Conservation (phyloP, 2,329 filamentous ascomycete species). For the Botrytis fragariae region DNA sequence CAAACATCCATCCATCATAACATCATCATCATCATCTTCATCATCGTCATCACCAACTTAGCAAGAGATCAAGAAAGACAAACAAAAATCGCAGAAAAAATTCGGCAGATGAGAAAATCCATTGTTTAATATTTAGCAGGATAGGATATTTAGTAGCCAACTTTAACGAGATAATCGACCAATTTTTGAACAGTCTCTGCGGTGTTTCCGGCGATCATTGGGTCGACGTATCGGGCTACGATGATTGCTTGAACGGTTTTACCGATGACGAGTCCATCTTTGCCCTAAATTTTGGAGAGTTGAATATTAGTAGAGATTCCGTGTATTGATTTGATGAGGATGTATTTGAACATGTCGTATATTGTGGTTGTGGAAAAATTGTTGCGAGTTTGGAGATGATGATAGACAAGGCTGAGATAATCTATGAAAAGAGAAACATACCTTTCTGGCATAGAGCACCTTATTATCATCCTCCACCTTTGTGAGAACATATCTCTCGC, state of each 20-base stretch:
- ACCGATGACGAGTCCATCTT: slow-evolving; percentile 75
- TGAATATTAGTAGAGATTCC: slow-evolving; percentile 10
- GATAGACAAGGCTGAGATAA: neutral
- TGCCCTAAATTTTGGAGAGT: slow-evolving; percentile 54
- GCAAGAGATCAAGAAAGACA: neutral
- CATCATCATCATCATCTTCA: slow-evolving; percentile 1
- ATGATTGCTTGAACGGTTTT: slow-evolving; percentile 90
- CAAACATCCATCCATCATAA: neutral
- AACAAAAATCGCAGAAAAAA: neutral
- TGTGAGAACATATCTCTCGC: slow-evolving; percentile 75
- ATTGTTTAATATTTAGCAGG: slow-evolving; percentile 28
- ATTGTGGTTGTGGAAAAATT: neutral
- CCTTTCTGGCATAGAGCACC: slow-evolving; percentile 79
- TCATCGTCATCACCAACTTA: neutral
- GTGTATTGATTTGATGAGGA: neutral
- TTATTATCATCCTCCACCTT: slow-evolving; percentile 69
- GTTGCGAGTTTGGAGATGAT: neutral
- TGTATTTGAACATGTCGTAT: no score
- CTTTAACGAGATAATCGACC: slow-evolving; percentile 78
- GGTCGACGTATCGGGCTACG: slow-evolving; percentile 80
- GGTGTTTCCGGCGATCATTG: slow-evolving; percentile 69
- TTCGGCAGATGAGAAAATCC: slow-evolving; percentile 1
- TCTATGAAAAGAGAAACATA: slow-evolving; percentile 44
- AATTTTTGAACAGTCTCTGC: slow-evolving; percentile 78
- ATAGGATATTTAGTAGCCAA: slow-evolving; percentile 56